Conservation (phyloP, 257 asterid genomes). For the Anisodus tanguticus region DNA sequence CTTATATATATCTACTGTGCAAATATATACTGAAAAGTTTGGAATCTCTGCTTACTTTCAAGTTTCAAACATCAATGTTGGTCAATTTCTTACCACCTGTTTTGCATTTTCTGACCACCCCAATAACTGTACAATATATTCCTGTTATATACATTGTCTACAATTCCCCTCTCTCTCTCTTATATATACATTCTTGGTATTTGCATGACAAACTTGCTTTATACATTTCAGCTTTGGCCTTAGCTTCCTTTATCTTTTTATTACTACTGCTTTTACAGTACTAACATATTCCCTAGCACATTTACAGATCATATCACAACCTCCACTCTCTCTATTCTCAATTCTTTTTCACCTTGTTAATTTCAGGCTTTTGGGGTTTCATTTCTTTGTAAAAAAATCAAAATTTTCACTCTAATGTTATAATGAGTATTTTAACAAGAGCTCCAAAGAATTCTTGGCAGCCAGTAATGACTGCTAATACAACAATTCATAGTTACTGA, state of each 20-base stretch:
- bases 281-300: not conserved
- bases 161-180: not conserved
- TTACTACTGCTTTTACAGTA: constrained; percentile 14
- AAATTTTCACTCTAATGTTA: not conserved
- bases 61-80: constrained; percentile 46
- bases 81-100: constrained; percentile 43
- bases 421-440: constrained; percentile 60
- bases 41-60: constrained; percentile 60
- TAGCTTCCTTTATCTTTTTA: constrained; percentile 26
- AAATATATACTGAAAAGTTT: constrained; percentile 53
- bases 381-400: not conserved
- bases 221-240: constrained; percentile 23
- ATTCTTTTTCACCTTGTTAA: not conserved
- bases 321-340: not conserved
- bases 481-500: constrained; percentile 65
- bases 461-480: constrained; percentile 59
- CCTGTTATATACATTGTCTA: not conserved
- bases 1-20: constrained; percentile 33
- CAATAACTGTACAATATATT: constrained; percentile 28
- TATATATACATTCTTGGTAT: not conserved
- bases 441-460: constrained; percentile 66
- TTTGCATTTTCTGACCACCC: constrained; percentile 22
- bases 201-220: constrained; percentile 26
- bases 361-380: not conserved
- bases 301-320: constrained; percentile 19